phyloP scores from a whole-genome alignment of 2,329 filamentous ascomycete species.

The Aspergillus bombycis region DNA sequence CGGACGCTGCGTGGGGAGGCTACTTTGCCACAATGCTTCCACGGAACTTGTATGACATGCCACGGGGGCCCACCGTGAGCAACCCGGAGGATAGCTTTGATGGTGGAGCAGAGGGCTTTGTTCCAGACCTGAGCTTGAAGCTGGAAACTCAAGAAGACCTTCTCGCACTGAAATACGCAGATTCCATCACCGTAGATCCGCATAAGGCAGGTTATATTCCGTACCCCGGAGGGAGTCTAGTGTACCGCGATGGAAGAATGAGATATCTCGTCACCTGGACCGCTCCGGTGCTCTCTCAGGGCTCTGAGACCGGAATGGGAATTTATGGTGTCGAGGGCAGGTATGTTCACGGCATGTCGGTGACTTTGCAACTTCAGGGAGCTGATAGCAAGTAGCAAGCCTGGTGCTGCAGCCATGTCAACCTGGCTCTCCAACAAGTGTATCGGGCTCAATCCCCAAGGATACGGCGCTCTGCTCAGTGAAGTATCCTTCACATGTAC shows the following conservation, averaged over 20 bases:
- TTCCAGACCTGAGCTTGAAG: slow-evolving; percentile 24
- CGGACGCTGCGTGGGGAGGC: slow-evolving; percentile 56
- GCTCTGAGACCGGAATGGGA: slow-evolving; percentile 43
- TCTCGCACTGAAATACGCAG: slow-evolving; percentile 42
- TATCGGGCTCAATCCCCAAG: slow-evolving; percentile 48
- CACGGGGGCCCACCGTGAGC: background rate
- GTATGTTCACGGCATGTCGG: background rate
- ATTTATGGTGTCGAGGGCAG: slow-evolving; percentile 50
- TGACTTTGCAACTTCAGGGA: background rate
- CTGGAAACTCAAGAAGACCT: slow-evolving; percentile 40
- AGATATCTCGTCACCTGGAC: slow-evolving; percentile 51
- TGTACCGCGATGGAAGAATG: slow-evolving; percentile 50
- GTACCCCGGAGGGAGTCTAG: slow-evolving; percentile 50
- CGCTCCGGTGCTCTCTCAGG: slow-evolving; percentile 44
- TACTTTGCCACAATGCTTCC: slow-evolving; percentile 53
- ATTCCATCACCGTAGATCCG: slow-evolving; percentile 53
- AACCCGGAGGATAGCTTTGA: background rate
- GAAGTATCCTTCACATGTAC: slow-evolving; percentile 51
- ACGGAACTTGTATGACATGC: slow-evolving; percentile 12
- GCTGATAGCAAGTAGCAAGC: slow-evolving; percentile 42
- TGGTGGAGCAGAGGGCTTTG: slow-evolving; percentile 16
- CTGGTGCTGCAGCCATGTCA: slow-evolving; percentile 51
- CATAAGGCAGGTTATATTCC: slow-evolving; percentile 53
- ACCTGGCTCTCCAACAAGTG: slow-evolving; percentile 50
- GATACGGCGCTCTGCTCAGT: slow-evolving; percentile 49